Conservation (phyloP, 1,284 basidiomycete species). For the Pseudozyma thailandica region DNA sequence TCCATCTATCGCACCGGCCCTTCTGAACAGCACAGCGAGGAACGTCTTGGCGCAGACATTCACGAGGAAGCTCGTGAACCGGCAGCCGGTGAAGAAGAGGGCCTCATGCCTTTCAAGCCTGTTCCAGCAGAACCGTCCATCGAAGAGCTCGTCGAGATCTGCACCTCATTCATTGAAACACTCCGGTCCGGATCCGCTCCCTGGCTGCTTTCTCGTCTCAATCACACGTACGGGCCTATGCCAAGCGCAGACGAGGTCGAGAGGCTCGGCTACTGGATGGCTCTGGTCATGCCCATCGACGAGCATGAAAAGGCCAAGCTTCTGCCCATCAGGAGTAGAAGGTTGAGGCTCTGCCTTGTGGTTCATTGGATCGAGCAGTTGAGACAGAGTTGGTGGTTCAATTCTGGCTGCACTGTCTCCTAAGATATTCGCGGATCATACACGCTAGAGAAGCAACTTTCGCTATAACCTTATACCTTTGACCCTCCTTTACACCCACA, state of each 20-base stretch:
- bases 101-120: slow-evolving; percentile 31
- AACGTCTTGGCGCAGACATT: too few relatives aligned
- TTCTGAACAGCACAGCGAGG: background rate
- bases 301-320: slow-evolving; percentile 91
- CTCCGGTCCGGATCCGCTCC: slow-evolving; percentile 84
- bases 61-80: background rate
- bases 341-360: slow-evolving; percentile 81
- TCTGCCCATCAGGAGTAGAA: slow-evolving; percentile 85
- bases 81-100: slow-evolving; percentile 10
- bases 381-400: slow-evolving; percentile 69
- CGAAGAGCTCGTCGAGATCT: slow-evolving; percentile 78
- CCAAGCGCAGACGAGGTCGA: slow-evolving; percentile 54
- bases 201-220: slow-evolving; percentile 87
- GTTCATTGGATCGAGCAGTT: slow-evolving; percentile 92
- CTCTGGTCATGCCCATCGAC: slow-evolving; percentile 89
- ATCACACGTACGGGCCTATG: slow-evolving; percentile 69
- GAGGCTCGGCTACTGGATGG: slow-evolving; percentile 76
- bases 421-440: background rate
- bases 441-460: background rate
- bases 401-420: slow-evolving; percentile 67
- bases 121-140: slow-evolving; percentile 71
- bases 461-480: background rate
- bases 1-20: slow-evolving; percentile 26
- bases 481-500: too few relatives aligned
- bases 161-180: slow-evolving; percentile 81